Base-by-base conservation (phyloP, 2,329 filamentous ascomycete species). In the Cryphonectria nitschkei region DNA sequence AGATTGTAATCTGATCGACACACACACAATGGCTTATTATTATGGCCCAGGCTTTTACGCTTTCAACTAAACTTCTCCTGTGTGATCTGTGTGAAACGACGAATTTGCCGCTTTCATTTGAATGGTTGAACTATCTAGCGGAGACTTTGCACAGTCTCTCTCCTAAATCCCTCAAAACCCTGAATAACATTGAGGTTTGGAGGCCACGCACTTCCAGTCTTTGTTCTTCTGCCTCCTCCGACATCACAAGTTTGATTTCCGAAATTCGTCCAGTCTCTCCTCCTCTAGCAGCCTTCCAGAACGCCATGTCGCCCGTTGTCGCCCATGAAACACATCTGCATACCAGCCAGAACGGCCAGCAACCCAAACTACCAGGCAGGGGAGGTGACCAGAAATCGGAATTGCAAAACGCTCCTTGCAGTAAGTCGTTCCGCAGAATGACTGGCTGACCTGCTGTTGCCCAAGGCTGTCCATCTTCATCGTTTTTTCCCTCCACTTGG, bases 1-100 rank as follows among this genome's bases (percentile, higher is more conserved):
- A 69, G 67, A 69, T 71, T 71, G 67, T 71, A 71, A 67, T 67
- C 26, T 2, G 52, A 66, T 34, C 52, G 19, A 19, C 41, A 46
- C n/a, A 43, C 41, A 29, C 41, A 46, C n/a, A 63, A 3, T 39
- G n/a, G 22, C n/a, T 26, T 32, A 13, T 3, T 14, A 46, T 46
- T 7, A 19, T 46, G 46, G 39, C 22, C 61, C 11, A 3, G 13
- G 11, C 61, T 26, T 34, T 8, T n/a, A 39, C 34, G 3, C 34
- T 11, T 37, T 32, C 29, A 46, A 29, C 22, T 29, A 13, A 14
- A 1, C 29, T 1, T 46, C 39, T 9, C 3, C n/a, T 14, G 14
- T 26, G 19, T 64, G 26, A n/a, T 9, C 7, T 46, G 6, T 64
- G n/a, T 46, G 61, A 46, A 29, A 32, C 11, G 39, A 29, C 26